phyloP scores from a whole-genome alignment of 2,329 filamentous ascomycete genomes.

The Pyrenophora seminiperda region DNA sequence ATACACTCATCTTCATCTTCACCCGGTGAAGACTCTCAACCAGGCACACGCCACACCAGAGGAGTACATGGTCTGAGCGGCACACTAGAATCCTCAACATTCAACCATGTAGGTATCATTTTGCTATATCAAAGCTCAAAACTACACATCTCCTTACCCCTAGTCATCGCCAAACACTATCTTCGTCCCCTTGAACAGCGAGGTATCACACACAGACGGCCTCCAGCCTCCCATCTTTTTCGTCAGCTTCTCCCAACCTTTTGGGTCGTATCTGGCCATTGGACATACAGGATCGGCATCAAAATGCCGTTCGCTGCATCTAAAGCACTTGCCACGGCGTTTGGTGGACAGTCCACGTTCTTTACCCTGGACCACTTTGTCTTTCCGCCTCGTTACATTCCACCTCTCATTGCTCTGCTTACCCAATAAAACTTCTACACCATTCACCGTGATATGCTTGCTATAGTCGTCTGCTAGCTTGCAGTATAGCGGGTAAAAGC shows the following conservation, averaged over 20 bases:
- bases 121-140: not conserved
- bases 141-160: not conserved
- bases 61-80: not conserved
- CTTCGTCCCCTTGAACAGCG: slow-evolving; percentile 1
- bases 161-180: slow-evolving; percentile 13
- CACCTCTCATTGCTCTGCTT: too few species aligned
- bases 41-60: not conserved
- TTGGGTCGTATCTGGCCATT: slow-evolving; percentile 2
- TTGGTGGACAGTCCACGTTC: not conserved
- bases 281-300: slow-evolving; percentile 14
- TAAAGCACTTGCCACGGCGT: slow-evolving; percentile 19
- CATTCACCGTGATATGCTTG: too few species aligned
- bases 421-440: too few species aligned
- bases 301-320: slow-evolving; percentile 19
- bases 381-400: not conserved
- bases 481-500: too few species aligned
- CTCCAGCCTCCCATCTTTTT: slow-evolving; percentile 9
- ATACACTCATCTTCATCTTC: too few species aligned
- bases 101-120: not conserved
- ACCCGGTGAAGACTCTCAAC: too few species aligned
- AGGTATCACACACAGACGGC: not conserved
- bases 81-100: too few species aligned
- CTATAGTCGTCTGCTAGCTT: too few species aligned
- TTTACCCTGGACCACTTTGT: not conserved
- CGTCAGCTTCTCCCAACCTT: slow-evolving; percentile 13